Base-by-base conservation (phyloP, 2,329 filamentous ascomycete species). In the Nannizzia gypsea region DNA sequence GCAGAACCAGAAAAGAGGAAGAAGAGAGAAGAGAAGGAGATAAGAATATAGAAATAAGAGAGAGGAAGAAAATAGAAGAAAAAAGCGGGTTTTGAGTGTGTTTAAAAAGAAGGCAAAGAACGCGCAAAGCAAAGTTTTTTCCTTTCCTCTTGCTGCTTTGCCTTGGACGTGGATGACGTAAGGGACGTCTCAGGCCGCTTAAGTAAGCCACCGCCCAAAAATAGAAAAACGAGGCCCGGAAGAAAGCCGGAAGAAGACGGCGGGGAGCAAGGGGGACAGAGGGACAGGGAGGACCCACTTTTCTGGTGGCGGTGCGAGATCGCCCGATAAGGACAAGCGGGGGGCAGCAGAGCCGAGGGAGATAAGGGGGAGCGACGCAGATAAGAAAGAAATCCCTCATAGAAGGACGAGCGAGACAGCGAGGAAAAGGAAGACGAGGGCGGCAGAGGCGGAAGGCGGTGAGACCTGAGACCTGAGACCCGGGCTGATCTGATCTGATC, bases 301-400 rank as follows among this genome's bases (percentile, higher is more conserved):
- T 36, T 8, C 3, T 4, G 48, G 50, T 54, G 50, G 50, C 50
- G 50, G 55, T 57, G 38, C 55, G 38, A 57, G 34, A 56, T 56
- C 54, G 38, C 31, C 54, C 54, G 31, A 38, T 24, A 56, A 15
- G 28, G 46, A 26, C n/a, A 44, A 11, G 20, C 31, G 31, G 31
- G 31, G 31, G 31, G 13, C n/a, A n/a, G n/a, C n/a, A 36, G 31
- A 8, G 31, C 31, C 31, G 31, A 36, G 34, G 57, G 5, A 40
- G 56, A 56, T 56, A 54, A 54, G 50, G 50, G 13, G 9, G 31
- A 8, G 31, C 31, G 31, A 36, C 13, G n/a, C n/a, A n/a, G n/a
- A n/a, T n/a, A n/a, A n/a, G n/a, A 57, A 42, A n/a, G 38, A 42
- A 42, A 42, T 42, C 26, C 50, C 50, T 31, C 50, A 52, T 52